These are phyloP conservation scores for Mycotypha africana DNA, from an alignment of 371 early-diverging fungal genomes.

Conservation along the genomic window DNA sequence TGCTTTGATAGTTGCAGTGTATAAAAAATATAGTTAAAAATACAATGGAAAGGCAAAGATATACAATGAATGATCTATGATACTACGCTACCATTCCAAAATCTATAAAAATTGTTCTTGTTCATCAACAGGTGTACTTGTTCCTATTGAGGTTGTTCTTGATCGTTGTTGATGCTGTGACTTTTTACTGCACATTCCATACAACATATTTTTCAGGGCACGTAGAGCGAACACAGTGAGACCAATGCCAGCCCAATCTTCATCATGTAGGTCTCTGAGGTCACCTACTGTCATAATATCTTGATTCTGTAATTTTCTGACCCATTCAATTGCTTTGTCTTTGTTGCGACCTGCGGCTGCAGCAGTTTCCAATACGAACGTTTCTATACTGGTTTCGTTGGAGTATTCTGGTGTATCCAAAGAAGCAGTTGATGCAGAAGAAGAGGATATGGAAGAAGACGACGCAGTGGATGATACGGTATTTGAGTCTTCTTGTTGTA, in stretches of 20 bases:
- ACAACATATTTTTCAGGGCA: conserved; percentile 74
- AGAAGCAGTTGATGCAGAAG: no score
- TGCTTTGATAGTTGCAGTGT: no score
- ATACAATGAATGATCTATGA: not conserved
- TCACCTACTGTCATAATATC: conserved; percentile 84
- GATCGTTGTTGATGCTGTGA: conserved; percentile 22
- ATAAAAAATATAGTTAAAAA: no score
- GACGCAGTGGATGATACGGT: no score
- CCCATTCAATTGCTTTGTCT: conserved; percentile 77
- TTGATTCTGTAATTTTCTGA: conserved; percentile 62
- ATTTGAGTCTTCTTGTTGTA: no score
- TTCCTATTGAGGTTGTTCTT: conserved; percentile 19
- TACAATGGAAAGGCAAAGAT: not conserved
- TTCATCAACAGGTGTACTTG: conserved; percentile 27
- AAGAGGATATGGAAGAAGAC: no score
- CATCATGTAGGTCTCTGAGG: conserved; percentile 68
- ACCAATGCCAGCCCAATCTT: conserved; percentile 74
- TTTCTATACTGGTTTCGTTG: conserved; percentile 63
- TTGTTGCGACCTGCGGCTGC: conserved; percentile 58
- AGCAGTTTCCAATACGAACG: conserved; percentile 67
- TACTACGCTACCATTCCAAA: not conserved
- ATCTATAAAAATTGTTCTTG: conserved; percentile 17
- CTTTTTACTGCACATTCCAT: conserved; percentile 45
- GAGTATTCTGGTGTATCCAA: conserved; percentile 62
- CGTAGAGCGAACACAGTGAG: conserved; percentile 87